These are phyloP conservation scores for Bromus sterilis DNA, from an alignment of 176 grass and related monocot species.

Conservation along the genomic window DNA sequence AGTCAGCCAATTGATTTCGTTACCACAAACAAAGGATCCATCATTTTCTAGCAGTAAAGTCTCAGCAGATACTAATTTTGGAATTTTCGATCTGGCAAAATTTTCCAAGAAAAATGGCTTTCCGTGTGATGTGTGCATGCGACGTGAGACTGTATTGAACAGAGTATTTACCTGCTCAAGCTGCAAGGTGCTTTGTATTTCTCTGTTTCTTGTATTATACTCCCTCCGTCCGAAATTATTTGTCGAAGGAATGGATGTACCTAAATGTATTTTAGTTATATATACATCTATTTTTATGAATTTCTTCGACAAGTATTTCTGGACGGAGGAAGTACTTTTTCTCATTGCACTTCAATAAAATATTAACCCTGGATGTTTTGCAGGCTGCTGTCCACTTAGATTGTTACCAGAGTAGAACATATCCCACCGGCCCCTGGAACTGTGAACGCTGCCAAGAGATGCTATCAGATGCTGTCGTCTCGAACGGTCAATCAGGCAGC, in stretches of 20 bases:
- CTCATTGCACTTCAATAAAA: not conserved
- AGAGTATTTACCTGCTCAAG: conserved; percentile 80
- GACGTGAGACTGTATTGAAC: conserved; percentile 73
- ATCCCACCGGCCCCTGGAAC: conserved; percentile 72
- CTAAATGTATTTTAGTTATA: no score
- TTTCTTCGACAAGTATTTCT: no score
- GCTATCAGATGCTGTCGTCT: conserved; percentile 14
- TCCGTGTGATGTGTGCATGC: conserved; percentile 80
- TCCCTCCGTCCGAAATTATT: no score
- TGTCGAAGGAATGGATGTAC: no score
- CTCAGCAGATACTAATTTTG: conserved; percentile 54
- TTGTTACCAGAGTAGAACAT: conserved; percentile 60
- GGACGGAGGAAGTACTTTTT: no score
- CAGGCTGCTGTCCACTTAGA: conserved; percentile 94
- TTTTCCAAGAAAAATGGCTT: conserved; percentile 77
- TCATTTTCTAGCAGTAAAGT: conserved; percentile 42
- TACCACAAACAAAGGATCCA: conserved; percentile 60
- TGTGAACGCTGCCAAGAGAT: conserved; percentile 78
- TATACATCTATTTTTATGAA: no score
- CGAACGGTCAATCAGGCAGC: conserved; percentile 36
- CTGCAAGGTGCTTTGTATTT: conserved; percentile 62
- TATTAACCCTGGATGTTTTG: conserved; percentile 18
- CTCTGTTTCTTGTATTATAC: not conserved
- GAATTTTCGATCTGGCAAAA: conserved; percentile 75
- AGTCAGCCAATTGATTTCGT: conserved; percentile 26